A percentile compares a stretch with the other conserved stretches of the same genome.
phyloP scores from a whole-genome alignment of 257 asterid species.

The Primulina tabacum region DNA sequence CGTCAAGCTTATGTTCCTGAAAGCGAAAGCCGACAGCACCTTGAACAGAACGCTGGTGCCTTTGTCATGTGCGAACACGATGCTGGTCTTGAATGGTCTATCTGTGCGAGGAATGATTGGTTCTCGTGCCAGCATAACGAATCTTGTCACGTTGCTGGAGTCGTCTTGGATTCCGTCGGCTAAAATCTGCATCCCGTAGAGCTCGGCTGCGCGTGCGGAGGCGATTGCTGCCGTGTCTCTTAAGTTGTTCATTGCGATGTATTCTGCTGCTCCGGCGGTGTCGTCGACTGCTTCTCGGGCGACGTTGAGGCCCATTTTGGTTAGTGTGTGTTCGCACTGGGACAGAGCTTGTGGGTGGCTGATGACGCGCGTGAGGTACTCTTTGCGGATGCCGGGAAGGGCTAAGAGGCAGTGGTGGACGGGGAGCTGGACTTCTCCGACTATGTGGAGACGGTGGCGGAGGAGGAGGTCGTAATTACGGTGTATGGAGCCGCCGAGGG shows the following conservation, averaged over 20 bases:
- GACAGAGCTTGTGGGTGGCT: slow-evolving; percentile 90
- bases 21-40: slow-evolving; percentile 48
- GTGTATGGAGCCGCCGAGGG: slow-evolving; percentile 90
- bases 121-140: slow-evolving; percentile 86
- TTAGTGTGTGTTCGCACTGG: slow-evolving; percentile 81
- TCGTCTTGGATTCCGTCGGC: slow-evolving; percentile 86
- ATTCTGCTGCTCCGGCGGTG: slow-evolving; percentile 89
- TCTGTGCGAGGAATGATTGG: slow-evolving; percentile 82
- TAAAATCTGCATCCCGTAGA: slow-evolving; percentile 60
- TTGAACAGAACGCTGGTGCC: too few species aligned
- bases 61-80: slow-evolving; percentile 25
- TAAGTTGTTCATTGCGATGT: slow-evolving; percentile 55
- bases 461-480: slow-evolving; percentile 92
- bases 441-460: slow-evolving; percentile 95
- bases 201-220: slow-evolving; percentile 80
- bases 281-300: slow-evolving; percentile 80
- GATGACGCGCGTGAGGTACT: slow-evolving; percentile 61
- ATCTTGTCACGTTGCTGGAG: slow-evolving; percentile 73
- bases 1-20: slow-evolving; percentile 68
- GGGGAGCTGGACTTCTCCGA: slow-evolving; percentile 86
- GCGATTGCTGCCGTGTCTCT: slow-evolving; percentile 87
- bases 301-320: slow-evolving; percentile 54
- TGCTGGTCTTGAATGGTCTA: slow-evolving; percentile 91
- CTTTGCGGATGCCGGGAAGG: slow-evolving; percentile 68
- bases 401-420: slow-evolving; percentile 87